Evolutionary conservation across 139 green algal genomes (phyloP), one percentile per base, ranked within the genome.

Genomic region (Gonium pectorale): DNA sequence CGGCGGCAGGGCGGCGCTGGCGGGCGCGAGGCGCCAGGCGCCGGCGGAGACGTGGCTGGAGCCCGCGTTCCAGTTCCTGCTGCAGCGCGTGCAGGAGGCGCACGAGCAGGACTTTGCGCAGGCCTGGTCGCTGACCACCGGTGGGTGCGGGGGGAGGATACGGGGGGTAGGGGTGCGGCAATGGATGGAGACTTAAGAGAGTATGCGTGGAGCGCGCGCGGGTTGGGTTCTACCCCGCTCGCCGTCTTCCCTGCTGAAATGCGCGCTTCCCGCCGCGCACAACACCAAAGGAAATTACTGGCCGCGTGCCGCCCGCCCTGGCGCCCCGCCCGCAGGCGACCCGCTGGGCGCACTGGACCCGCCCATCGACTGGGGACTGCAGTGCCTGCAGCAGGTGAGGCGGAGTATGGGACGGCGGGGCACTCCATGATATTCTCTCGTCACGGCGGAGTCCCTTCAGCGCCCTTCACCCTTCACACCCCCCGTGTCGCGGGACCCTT

Each of bases 371-470:
- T 83, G 62, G 60, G 77, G 77, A 0, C 43, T 83, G 77, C 62
- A 83, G 62, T 83, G 77, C 77, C 22, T 64, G 43, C 26, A 83
- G 62, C 77, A 83, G 77, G 62, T 82, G 56, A 0, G 75, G 33
- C 9, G 31, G n/a, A 40, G 49, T 33, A 31, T 21, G 46, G 17
- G 17, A 17, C n/a, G 21, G 1, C 26, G 19, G 40, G 40, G 60
- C 56, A n/a, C 56, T n/a, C n/a, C n/a, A n/a, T n/a, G n/a, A n/a
- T n/a, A n/a, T n/a, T n/a, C n/a, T n/a, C n/a, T n/a, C n/a, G n/a
- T n/a, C n/a, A n/a, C n/a, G n/a, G n/a, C n/a, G n/a, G n/a, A n/a
- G n/a, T n/a, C n/a, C n/a, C n/a, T n/a, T n/a, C n/a, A n/a, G n/a
- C n/a, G n/a, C n/a, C n/a, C n/a, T n/a, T n/a, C n/a, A n/a, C n/a